Base-by-base conservation (phyloP, 768 basidiomycete genomes). In the Vararia minispora region DNA sequence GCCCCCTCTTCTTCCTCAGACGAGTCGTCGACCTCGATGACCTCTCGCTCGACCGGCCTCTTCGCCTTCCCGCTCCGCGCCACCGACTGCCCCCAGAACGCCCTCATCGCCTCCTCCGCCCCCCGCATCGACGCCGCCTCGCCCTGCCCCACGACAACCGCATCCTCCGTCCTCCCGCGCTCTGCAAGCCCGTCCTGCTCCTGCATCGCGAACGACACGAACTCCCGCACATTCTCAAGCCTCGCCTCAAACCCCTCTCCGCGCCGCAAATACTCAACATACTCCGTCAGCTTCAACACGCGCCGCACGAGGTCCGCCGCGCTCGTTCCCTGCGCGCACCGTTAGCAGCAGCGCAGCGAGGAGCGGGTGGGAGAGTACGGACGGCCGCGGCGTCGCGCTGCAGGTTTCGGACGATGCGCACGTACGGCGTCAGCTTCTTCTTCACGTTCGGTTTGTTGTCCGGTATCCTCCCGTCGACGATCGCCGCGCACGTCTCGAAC, bases 161-260 rank as follows among this genome's bases (percentile, higher is more conserved):
- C 5, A 12, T 10, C 7, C n/a, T n/a, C n/a, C n/a, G n/a, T n/a
- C n/a, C n/a, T n/a, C n/a, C n/a, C n/a, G n/a, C n/a, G n/a, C n/a
- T 58, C 60, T 9, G 53, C 31, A 13, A 22, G 28, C 12, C 27
- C 28, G 17, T 38, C 47, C 36, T 68, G 66, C 21, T 71, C 59
- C 41, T 83, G 76, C 39, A 63, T 74, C 6, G 82, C 80, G 46
- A 83, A 85, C n/a, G 68, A 78, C 40, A 86, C 76, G 46, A 94
- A 62, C 58, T 91, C 88, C 48, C 81, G 68, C 1, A 91, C 76
- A 55, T 94, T 94, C 58, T 89, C 83, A 84, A 81, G 82, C 27
- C 85, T 63, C 27, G 69, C 71, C 28, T 82, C 77, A 63, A 69
- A 79, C 42, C 90, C 87, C 35, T 84, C 74, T 0, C 75, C 76